Conservation (phyloP, 495 filamentous ascomycete genomes). For the Neurospora sp. region DNA sequence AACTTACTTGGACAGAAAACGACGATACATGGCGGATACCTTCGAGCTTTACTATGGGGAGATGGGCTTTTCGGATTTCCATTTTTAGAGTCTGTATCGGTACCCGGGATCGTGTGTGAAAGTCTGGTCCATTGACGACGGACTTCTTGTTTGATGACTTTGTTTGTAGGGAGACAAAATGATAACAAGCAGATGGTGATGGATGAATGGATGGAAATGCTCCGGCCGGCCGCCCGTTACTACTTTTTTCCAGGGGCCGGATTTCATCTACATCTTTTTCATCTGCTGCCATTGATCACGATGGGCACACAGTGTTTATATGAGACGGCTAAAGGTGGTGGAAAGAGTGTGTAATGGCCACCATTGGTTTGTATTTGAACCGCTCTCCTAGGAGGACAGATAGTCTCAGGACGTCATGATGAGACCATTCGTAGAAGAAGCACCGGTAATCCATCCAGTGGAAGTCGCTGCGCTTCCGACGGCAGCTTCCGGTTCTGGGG, state of each 20-base stretch:
- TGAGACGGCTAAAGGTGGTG: background rate
- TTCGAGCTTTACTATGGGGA: background rate
- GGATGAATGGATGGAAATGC: background rate
- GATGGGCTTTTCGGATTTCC: background rate
- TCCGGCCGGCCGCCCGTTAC: background rate
- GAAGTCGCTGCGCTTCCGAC: background rate
- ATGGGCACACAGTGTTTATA: background rate
- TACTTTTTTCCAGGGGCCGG: background rate
- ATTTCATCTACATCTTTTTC: background rate
- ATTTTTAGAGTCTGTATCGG: background rate
- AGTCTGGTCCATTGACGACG: background rate
- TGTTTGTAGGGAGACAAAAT: background rate
- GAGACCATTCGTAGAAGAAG: background rate
- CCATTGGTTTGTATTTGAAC: background rate
- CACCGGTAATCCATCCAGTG: background rate
- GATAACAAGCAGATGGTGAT: background rate
- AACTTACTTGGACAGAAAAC: background rate
- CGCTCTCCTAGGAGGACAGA: background rate
- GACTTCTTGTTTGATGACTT: background rate
- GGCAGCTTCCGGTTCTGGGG: background rate
- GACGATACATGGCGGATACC: background rate
- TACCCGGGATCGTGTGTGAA: background rate
- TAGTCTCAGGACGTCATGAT: background rate
- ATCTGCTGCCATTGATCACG: background rate
- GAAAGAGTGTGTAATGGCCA: background rate